Conservation (phyloP, 2,329 filamentous ascomycete species). For the Arthrobotrys sinensis region DNA sequence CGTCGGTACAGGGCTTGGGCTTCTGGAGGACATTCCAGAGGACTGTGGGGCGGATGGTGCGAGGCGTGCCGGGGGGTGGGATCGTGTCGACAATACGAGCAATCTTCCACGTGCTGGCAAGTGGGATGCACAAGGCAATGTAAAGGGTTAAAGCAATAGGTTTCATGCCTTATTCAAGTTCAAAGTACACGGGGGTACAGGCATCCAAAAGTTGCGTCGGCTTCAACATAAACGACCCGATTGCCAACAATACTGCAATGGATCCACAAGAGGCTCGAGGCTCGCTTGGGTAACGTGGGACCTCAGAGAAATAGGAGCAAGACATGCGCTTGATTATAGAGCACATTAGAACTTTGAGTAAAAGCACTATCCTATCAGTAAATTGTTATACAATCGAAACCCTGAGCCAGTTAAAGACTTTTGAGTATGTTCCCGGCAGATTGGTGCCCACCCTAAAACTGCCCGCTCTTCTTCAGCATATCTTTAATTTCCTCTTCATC, state of each 20-base stretch:
- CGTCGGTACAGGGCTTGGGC: background rate
- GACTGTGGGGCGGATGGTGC: background rate
- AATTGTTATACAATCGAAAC: background rate
- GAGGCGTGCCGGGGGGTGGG: background rate
- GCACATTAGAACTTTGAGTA: no score
- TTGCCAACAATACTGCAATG: no score
- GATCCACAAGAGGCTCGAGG: no score
- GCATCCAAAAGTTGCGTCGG: no score
- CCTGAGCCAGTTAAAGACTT: constrained; percentile 1
- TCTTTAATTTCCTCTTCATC: constrained; percentile 42
- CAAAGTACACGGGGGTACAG: no score
- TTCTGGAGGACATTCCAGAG: background rate
- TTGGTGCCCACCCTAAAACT: background rate
- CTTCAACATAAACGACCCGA: no score
- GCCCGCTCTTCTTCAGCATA: constrained; percentile 29
- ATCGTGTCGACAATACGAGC: background rate
- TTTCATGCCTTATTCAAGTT: background rate
- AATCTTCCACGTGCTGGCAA: background rate
- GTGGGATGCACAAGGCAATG: background rate
- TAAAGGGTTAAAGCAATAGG: background rate
- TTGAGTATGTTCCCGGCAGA: constrained; percentile 17
- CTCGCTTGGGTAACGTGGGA: no score
- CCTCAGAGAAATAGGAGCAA: no score
- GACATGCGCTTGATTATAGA: no score
- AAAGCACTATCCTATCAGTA: background rate